phyloP scores from a whole-genome alignment of 2,329 filamentous ascomycete genomes.

The Chaetomium strumarium region DNA sequence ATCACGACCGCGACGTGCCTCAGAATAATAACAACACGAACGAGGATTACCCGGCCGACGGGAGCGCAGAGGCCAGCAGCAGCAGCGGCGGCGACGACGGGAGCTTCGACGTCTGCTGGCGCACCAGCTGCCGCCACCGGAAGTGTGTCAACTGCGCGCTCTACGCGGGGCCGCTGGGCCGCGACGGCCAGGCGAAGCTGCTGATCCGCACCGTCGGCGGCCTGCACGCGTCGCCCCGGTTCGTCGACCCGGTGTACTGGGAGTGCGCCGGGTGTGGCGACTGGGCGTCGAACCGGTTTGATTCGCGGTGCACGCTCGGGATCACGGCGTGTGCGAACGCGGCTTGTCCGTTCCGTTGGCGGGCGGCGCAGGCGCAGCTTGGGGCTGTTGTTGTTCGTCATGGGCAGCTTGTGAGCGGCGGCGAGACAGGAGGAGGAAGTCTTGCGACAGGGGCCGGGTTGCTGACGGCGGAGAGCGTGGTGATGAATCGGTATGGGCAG shows the following conservation, averaged over 20 bases:
- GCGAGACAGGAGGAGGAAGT: neutral
- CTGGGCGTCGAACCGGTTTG: slow-evolving; percentile 16
- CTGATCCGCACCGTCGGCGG: slow-evolving; percentile 20
- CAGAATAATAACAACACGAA: neutral
- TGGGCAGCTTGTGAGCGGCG: no score
- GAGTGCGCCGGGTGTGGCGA: slow-evolving; percentile 19
- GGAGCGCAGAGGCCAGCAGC: neutral
- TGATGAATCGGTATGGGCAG: slow-evolving; percentile 24
- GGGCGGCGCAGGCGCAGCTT: neutral
- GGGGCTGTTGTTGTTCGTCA: no score
- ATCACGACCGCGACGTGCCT: neutral
- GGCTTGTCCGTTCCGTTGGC: slow-evolving; percentile 3
- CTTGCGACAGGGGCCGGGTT: slow-evolving; percentile 1
- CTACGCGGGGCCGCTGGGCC: slow-evolving; percentile 6
- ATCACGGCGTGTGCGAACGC: slow-evolving; percentile 4
- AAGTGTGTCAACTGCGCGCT: slow-evolving; percentile 20
- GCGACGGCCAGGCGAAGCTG: neutral
- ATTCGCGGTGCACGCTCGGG: slow-evolving; percentile 1
- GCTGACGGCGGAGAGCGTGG: slow-evolving; percentile 13
- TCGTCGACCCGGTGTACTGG: slow-evolving; percentile 20
- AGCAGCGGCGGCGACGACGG: neutral
- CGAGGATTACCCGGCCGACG: neutral
- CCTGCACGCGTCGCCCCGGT: slow-evolving; percentile 14
- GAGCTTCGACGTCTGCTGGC: slow-evolving; percentile 3
- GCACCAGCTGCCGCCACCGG: slow-evolving; percentile 9